These are phyloP conservation scores for Salix suchowensis DNA, from an alignment of 345 rosid species.

Conservation along the genomic window DNA sequence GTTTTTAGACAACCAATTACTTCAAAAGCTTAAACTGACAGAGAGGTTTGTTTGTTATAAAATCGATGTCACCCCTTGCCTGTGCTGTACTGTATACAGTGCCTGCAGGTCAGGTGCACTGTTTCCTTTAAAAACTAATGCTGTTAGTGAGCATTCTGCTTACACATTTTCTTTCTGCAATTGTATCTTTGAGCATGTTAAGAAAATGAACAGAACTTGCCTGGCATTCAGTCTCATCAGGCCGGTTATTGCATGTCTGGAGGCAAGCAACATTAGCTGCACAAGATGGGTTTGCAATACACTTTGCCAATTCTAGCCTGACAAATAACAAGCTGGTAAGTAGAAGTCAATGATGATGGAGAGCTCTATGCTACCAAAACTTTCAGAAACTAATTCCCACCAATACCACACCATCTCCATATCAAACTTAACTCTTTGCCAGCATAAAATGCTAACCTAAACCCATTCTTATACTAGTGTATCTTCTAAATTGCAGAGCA, in stretches of 20 bases:
- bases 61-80: too few species aligned
- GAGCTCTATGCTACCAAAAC: not conserved
- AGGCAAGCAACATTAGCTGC: constrained; percentile 94
- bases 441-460: too few species aligned
- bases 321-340: constrained; percentile 13
- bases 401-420: not conserved
- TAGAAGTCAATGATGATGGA: constrained; percentile 3
- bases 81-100: not conserved
- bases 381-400: not conserved
- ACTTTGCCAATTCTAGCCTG: constrained; percentile 89
- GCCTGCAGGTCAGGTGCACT: not conserved
- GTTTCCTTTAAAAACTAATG: not conserved
- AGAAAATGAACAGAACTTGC: constrained; percentile 32
- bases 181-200: not conserved
- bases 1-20: not conserved
- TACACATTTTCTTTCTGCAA: not conserved
- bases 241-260: constrained; percentile 91
- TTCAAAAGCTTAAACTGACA: not conserved
- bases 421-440: too few species aligned
- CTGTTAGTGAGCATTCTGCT: not conserved
- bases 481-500: not conserved
- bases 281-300: constrained; percentile 84
- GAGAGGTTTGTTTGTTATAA: too few species aligned
- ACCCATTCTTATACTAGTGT: not conserved
- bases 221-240: constrained; percentile 97